Evolutionary conservation across 2,329 filamentous ascomycete species (phyloP), one percentile per base, ranked within the genome.

Genomic region (Colletotrichum euphorbiae): DNA sequence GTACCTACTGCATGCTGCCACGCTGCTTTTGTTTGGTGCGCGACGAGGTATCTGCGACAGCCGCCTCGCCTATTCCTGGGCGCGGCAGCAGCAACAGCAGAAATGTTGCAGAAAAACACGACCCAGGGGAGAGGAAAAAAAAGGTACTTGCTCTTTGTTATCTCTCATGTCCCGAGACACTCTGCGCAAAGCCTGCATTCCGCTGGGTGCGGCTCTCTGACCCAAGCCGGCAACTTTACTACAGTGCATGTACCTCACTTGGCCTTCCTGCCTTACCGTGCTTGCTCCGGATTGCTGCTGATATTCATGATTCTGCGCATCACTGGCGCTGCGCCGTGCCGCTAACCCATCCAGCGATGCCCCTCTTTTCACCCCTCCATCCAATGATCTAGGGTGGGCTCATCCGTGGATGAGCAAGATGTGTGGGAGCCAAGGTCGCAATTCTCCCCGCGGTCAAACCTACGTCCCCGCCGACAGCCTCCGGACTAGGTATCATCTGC

Each of bases 381-480:
- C 66, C 66, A 69, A 69, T 69, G 48, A 55, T 21, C 33, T 55
- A 54, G 8, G 60, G 40, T 50, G 40, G 62, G 64, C 46, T 45
- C 62, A 56, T 52, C 9, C 48, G n/a, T 52, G 48, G 48, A 52
- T 31, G 48, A 48, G 61, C 54, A 59, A 15, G 48, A 51, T 46
- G 62, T 46, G 62, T 50, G 66, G 42, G 55, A 48, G 51, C 28
- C 40, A 48, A 55, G 61, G 60, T 46, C 66, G 61, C 66, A 69
- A 64, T 60, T 60, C 24, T 52, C 66, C 66, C 62, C 66, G 66
- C 66, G 66, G 66, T 69, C 50, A 62, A 69, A 69, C 66, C 55
- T 66, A 66, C 66, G 66, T 66, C 61, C 61, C 66, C 66, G 66
- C 66, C 66, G 62, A 66, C 61, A 69, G 62, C 62, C 61, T 69